Evolutionary conservation across 371 early-diverging fungal genomes (phyloP), one percentile per base, ranked within the genome.

Genomic region (Apophysomyces ossiformis): DNA sequence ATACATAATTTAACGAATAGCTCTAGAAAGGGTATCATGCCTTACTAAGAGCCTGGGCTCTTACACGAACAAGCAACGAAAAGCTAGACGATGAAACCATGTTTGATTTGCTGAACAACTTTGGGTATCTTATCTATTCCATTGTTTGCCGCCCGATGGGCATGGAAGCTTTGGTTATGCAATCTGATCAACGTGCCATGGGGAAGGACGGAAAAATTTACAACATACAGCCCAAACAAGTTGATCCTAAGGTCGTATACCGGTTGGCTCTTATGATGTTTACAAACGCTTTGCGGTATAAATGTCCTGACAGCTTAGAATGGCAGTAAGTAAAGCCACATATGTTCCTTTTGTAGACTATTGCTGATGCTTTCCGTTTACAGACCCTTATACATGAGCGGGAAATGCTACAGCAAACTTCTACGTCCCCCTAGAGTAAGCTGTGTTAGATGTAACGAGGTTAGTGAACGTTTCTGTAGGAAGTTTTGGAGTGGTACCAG

Each of bases 131-230:
- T 15, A 67, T 87, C 13, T 87, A 89, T 63, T 78, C 86, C 8
- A 91, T 91, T 64, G 74, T 81, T n/a, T 81, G 87, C 2, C 69
- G 80, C 18, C 93, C 93, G 2, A 90, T 93, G 89, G 66, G 75
- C n/a, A 85, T 87, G 75, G 77, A 76, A 41, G 87, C 89, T 0
- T 73, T 85, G 44, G 58, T 66, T 54, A 50, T 61, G 7, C 50
- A 68, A 39, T 37, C 21, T 57, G 16, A 39, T 16, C 59, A 58
- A 15, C 50, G 64, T 7, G 58, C 37, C 7, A 32, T 77, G 36
- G 58, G 54, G 4, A 15, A 39, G 15, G 65, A 71, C 32, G 69
- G 75, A 5, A 46, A 67, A 38, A 35, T 72, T 8, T 32, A 57
- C 7, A 37, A 58, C 8, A 39, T 56, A 0, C 64, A 61, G 2